Evolutionary conservation across 2,329 filamentous ascomycete species (phyloP).

Genomic region (Pyricularia sp.): DNA sequence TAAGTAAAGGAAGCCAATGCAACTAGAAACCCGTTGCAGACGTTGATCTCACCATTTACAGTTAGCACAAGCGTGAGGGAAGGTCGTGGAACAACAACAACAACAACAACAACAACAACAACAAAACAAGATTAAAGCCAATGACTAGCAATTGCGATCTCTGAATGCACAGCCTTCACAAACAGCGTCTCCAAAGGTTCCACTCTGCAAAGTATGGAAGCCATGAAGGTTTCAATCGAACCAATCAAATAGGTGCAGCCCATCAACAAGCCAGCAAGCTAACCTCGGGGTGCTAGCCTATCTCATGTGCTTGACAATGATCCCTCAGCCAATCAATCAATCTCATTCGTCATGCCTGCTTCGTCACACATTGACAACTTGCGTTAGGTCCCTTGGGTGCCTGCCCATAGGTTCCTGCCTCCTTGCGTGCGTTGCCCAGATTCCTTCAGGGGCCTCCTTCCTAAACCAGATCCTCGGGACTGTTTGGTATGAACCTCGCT

Average conservation of each 20-base stretch:
- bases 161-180: neutral
- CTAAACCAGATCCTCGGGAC: neutral
- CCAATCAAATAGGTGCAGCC: neutral
- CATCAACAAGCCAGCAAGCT: neutral
- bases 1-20: neutral
- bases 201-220: neutral
- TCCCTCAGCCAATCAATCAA: neutral
- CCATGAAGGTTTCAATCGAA: neutral
- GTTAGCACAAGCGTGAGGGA: neutral
- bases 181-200: neutral
- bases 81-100: neutral
- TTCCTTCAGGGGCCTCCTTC: neutral
- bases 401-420: too few relatives aligned
- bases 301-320: neutral
- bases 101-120: neutral
- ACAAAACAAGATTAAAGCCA: too few relatives aligned
- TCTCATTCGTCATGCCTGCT: neutral
- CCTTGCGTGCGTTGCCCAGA: too few relatives aligned
- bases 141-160: too few relatives aligned
- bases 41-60: neutral
- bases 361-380: neutral
- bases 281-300: neutral
- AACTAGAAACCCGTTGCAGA: neutral
- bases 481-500: neutral
- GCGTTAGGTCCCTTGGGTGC: too few relatives aligned